Evolutionary conservation across 1,139 yeast genomes (phyloP), one percentile per base, ranked within the genome.

Genomic region (Blastobotrys persicus): DNA sequence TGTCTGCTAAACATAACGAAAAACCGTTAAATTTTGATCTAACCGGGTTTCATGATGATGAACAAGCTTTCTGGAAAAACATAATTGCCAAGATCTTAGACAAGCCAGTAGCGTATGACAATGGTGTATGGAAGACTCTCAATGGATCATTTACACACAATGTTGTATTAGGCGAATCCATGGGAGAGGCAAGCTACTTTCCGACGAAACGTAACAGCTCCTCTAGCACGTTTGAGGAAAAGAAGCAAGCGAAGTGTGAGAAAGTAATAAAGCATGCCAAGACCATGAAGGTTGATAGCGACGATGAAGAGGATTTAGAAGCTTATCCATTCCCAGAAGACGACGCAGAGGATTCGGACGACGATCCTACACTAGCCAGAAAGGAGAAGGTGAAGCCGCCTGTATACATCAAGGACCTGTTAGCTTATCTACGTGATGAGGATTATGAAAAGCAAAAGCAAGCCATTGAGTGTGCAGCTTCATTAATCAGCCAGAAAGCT

Each of bases 121-220:
- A 52, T 7, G 31, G 33, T 19, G 41, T 48, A 37, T 48, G 56
- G 61, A 42, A 34, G 44, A 31, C 44, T 17, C 28, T 51, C 23
- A 18, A 39, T 49, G 42, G 67, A 14, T 4, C 42, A 20, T 6
- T 88, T 96, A 63, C 88, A 88, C 67, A 88, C 96, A 33, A 88
- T 85, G 65, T 87, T 95, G 17, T n/a, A n/a, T n/a, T n/a, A n/a
- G n/a, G n/a, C n/a, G n/a, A n/a, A 19, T 23, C 42, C 16, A 2
- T 4, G 20, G 20, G 12, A 18, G 3, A n/a, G 12, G 12, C 26
- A 9, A 38, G 5, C 4, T 9, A 6, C 26, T 20, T 12, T 19
- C 26, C 17, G 13, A 9, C 28, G 28, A 23, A 18, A 38, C 26
- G 16, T 6, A n/a, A 4, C 32, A 17, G 33, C 20, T 11, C 17